These are phyloP conservation scores for Hyphopichia pseudoburtonii DNA, from an alignment of 1,139 yeast species.

Conservation along the genomic window DNA sequence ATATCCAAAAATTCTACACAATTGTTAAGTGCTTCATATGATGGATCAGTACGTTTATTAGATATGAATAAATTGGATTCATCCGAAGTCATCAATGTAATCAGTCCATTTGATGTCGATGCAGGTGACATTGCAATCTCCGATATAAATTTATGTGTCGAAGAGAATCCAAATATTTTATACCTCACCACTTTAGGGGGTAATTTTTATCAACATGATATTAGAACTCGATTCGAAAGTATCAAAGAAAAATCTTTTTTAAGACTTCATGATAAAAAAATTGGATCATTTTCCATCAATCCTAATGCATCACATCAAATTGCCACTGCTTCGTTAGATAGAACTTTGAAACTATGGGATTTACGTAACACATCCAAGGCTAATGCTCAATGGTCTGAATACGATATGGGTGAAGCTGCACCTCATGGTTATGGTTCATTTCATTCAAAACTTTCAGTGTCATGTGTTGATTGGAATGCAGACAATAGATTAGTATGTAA, in stretches of 20 bases:
- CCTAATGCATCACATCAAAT: slow-evolving; percentile 61
- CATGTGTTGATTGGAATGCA: slow-evolving; percentile 82
- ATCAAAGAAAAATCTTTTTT: slow-evolving; percentile 34
- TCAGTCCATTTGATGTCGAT: slow-evolving; percentile 45
- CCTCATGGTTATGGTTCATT: slow-evolving; percentile 64
- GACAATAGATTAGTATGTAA: slow-evolving; percentile 81
- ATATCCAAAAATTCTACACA: slow-evolving; percentile 52
- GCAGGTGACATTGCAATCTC: slow-evolving; percentile 53
- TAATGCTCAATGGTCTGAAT: slow-evolving; percentile 41
- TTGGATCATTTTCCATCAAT: slow-evolving; percentile 82
- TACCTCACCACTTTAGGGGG: slow-evolving; percentile 81
- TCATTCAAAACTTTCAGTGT: slow-evolving; percentile 73
- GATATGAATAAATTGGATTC: slow-evolving; percentile 65
- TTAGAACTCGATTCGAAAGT: slow-evolving; percentile 46
- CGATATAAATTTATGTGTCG: slow-evolving; percentile 54
- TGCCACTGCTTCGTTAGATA: slow-evolving; percentile 85
- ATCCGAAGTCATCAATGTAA: slow-evolving; percentile 54
- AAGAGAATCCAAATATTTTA: slow-evolving; percentile 48
- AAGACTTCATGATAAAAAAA: slow-evolving; percentile 82
- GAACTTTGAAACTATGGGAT: slow-evolving; percentile 87
- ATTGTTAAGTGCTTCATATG: slow-evolving; percentile 75
- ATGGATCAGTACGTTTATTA: slow-evolving; percentile 75
- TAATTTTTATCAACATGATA: slow-evolving; percentile 68
- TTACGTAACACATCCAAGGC: slow-evolving; percentile 51
- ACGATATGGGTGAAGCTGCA: slow-evolving; percentile 30